Conservation (phyloP, 2,329 filamentous ascomycete genomes). For the Curvularia lunata region DNA sequence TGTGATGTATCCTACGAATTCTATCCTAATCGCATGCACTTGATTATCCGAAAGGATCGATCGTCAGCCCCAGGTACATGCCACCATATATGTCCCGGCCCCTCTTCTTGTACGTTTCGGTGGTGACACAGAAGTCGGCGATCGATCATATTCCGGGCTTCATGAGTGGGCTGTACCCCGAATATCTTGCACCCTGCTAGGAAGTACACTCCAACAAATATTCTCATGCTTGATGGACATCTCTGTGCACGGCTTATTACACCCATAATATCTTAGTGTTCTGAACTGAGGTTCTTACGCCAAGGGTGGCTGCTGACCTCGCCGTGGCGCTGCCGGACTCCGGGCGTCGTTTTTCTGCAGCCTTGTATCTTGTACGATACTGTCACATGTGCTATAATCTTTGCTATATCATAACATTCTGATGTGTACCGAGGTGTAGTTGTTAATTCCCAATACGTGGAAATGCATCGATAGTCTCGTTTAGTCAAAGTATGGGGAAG, state of each 20-base stretch:
- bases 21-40: neutral
- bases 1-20: neutral
- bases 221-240: neutral
- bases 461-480: neutral
- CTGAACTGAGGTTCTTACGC: neutral
- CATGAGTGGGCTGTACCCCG: neutral
- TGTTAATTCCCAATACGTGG: neutral
- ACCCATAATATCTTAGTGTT: neutral
- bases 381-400: neutral
- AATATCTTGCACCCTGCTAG: too few relatives aligned
- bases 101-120: neutral
- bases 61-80: too few relatives aligned
- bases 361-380: too few relatives aligned
- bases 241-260: neutral
- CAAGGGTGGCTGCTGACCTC: neutral
- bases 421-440: neutral
- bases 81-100: too few relatives aligned
- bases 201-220: neutral
- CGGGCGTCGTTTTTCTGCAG: neutral
- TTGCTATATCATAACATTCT: neutral
- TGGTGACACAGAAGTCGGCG: neutral
- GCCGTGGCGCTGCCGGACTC: neutral
- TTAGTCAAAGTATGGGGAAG: conserved; percentile 9
- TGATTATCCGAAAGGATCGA: neutral
- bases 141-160: neutral